Base-by-base conservation (phyloP, 2,329 filamentous ascomycete genomes). In the Fusarium drepaniforme region DNA sequence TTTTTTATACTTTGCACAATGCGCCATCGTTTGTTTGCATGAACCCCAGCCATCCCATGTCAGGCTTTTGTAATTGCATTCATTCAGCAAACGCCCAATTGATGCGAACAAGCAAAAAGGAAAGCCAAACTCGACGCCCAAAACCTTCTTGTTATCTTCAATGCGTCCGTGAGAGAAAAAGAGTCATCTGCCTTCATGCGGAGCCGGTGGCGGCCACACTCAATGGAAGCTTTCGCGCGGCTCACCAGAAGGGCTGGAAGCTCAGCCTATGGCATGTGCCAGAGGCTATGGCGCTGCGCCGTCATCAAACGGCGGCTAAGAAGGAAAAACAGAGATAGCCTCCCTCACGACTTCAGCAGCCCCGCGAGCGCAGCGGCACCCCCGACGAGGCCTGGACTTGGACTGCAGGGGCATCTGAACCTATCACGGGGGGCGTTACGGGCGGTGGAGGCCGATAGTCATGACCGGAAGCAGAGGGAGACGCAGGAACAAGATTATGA, bases 191-290 rank as follows among this genome's bases (percentile, higher is more conserved):
- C 67, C 57, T 33, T 9, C 28, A 25, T 53, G 63, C 63, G 51
- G 62, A 23, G 56, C 59, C 58, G 30, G 35, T 66, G 61, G 64
- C 37, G 61, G 46, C 46, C 38, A 67, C 35, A 66, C 53, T 40
- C 46, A 63, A 62, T 62, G 30, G 30, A 33, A 33, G 30, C 64
- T 70, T 72, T 75, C 37, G 25, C 49, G 53, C 49, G 51, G 46
- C 49, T 66, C 63, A n/a, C 38, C 38, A 58, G 42, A 64, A 63
- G 62, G 69, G 74, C 69, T 76, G 72, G 66, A 66, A 73, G 64
- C 64, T 71, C 71, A 75, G 71, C 53, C 65, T 66, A 57, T 67
- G 42, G 51, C 61, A 66, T 51, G 58, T 67, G 62, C 56, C 25
- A 44, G 42, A 40, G 28, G 56, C 53, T 23, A 61, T 66, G 58